Conservation (phyloP, 176 grass and related monocot species). For the Avena atlantica region DNA sequence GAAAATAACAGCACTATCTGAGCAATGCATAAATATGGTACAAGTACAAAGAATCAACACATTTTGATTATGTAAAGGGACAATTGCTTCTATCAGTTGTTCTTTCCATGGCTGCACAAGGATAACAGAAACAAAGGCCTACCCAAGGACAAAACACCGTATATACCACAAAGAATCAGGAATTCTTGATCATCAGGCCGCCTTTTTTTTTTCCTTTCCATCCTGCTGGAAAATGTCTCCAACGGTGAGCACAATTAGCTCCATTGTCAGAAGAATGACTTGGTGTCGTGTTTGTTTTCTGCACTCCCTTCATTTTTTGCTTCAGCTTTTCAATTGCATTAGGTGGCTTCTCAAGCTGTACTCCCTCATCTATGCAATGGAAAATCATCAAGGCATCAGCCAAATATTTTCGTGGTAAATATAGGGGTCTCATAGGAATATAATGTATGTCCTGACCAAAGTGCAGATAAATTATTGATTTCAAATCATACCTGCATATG, state of each 20-base stretch:
- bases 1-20: neutral
- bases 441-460: neutral
- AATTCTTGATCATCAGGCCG: slow-evolving; percentile 40
- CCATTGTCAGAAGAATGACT: slow-evolving; percentile 3
- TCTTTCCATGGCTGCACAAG: slow-evolving; percentile 7
- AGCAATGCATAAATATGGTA: neutral
- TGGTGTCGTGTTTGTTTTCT: neutral
- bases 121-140: slow-evolving; percentile 7
- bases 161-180: slow-evolving; percentile 60
- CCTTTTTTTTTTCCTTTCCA: neutral
- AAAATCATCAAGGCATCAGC: slow-evolving; percentile 23
- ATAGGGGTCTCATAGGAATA: neutral
- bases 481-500: slow-evolving; percentile 68
- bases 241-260: slow-evolving; percentile 36
- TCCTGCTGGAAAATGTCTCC: slow-evolving; percentile 18
- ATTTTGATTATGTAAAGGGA: slow-evolving; percentile 27
- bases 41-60: slow-evolving; percentile 33
- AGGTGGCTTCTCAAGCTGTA: slow-evolving; percentile 73
- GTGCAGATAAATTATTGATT: slow-evolving; percentile 6
- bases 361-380: slow-evolving; percentile 64
- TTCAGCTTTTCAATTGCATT: slow-evolving; percentile 56
- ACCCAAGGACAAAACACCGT: slow-evolving; percentile 4
- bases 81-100: slow-evolving; percentile 21
- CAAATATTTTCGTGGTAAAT: neutral
- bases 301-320: neutral